Base-by-base conservation (phyloP, 148 eudicot species). In the Amaranthus palmeri region DNA sequence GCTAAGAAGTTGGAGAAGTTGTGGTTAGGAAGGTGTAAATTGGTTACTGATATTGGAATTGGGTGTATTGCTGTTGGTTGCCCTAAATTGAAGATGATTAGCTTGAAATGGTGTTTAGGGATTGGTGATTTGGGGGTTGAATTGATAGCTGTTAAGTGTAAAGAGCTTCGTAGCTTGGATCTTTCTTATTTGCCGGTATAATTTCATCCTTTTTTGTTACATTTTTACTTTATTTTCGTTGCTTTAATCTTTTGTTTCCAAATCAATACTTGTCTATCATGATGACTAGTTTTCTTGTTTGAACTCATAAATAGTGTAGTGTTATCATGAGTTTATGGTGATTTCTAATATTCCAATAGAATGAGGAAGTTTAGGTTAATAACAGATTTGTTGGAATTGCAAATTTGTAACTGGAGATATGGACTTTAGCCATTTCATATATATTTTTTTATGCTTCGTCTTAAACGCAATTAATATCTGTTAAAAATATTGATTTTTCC, bases 21-120 rank as follows among this genome's bases (percentile, higher is more conserved):
- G 85, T 84, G 85, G 83, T 72, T 93, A 67, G 86, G 79, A 56
- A 84, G 98, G 85, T 93, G 98, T 75, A 93, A 89, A 67, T 14
- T 79, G 71, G 69, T 93, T n/a, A 93, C 95, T 3, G 98, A 93
- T 85, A 91, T 93, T 44, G 98, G 98, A 70, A 85, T 93, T 66
- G 97, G 97, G 8, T 93, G 98, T 89, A 81, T 93, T 66, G 98
- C 98, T 9, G 97, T 93, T 52, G 98, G 98, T 49, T 93, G 98
- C 77, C 75, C 68, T 78, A 93, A 86, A 25, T 72, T 93, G 87
- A 91, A 77, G 83, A 49, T 80, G 64, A 68, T 93, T 61, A 79
- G 85, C 61, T 83, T 93, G 85, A 93, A 85, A 71, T 93, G 97
- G 98, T 93, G 96, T 83, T 75, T 87, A 66, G 95, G 97, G 53